Evolutionary conservation across 192 early-diverging fungal species (phyloP).

Genomic region (Phycomyces nitens): DNA sequence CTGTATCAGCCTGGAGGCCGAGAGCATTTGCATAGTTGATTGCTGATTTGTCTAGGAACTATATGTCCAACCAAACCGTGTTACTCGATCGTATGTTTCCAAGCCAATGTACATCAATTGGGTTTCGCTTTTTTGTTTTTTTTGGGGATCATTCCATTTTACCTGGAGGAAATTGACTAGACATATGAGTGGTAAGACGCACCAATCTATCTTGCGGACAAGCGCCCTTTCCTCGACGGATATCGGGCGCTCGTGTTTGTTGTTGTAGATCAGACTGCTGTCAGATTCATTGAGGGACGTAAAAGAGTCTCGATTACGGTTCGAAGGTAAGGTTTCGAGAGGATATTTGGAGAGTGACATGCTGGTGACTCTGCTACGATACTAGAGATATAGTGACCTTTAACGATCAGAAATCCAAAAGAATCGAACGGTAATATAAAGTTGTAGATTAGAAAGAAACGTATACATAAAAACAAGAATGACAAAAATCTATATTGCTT

Average conservation of each 20-base stretch:
- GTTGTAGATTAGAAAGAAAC: too few species aligned
- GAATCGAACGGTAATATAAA: too few species aligned
- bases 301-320: background rate
- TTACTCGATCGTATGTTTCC: too few species aligned
- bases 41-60: conserved; percentile 30
- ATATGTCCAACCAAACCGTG: too few species aligned
- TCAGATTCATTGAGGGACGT: background rate
- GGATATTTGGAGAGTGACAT: background rate
- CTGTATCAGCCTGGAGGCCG: conserved; percentile 17
- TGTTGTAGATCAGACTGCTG: background rate
- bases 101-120: too few species aligned
- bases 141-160: background rate
- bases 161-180: conserved; percentile 28
- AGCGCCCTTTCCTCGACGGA: conserved; percentile 21
- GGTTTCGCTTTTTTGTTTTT: too few species aligned
- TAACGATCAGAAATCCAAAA: too few species aligned
- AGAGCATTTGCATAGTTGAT: conserved; percentile 10
- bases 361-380: background rate
- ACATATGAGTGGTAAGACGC: conserved; percentile 20
- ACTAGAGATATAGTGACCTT: too few species aligned
- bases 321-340: background rate
- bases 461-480: too few species aligned
- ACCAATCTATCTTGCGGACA: conserved; percentile 22
- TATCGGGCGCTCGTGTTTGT: background rate
- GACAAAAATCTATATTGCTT: too few species aligned